Conservation (phyloP, 2,329 filamentous ascomycete genomes). For the Penicillium expansum region DNA sequence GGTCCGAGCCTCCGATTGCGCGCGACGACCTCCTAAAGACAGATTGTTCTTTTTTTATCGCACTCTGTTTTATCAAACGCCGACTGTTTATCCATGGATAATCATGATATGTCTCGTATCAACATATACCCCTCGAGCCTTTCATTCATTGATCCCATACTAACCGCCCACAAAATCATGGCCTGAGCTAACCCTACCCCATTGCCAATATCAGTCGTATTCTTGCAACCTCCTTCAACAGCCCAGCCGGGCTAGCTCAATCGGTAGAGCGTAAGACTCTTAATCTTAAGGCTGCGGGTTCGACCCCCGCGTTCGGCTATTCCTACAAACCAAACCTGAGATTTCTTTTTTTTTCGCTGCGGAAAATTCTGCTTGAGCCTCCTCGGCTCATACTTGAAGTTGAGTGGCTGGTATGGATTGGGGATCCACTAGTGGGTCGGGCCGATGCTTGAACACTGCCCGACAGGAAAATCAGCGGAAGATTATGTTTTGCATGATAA, state of each 20-base stretch:
- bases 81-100: neutral
- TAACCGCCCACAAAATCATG: neutral
- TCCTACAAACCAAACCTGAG: slow-evolving; percentile 21
- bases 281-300: slow-evolving; percentile 48
- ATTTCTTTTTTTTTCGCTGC: slow-evolving; percentile 18
- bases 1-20: neutral
- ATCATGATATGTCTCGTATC: neutral
- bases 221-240: slow-evolving; percentile 35
- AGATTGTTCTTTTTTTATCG: neutral
- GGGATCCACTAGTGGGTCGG: slow-evolving; percentile 12
- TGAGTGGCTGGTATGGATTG: slow-evolving; percentile 16
- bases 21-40: neutral
- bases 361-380: slow-evolving; percentile 5
- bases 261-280: slow-evolving; percentile 51
- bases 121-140: neutral
- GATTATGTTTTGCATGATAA: neutral
- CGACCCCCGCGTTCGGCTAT: slow-evolving; percentile 44
- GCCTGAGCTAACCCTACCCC: slow-evolving; percentile 33
- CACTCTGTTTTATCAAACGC: neutral
- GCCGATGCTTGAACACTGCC: slow-evolving; percentile 1
- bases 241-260: slow-evolving; percentile 48
- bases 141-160: slow-evolving; percentile 17
- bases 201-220: neutral
- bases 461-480: neutral
- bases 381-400: neutral